Evolutionary conservation across 345 rosid species (phyloP).

Genomic region (Cardamine resedifolia): DNA sequence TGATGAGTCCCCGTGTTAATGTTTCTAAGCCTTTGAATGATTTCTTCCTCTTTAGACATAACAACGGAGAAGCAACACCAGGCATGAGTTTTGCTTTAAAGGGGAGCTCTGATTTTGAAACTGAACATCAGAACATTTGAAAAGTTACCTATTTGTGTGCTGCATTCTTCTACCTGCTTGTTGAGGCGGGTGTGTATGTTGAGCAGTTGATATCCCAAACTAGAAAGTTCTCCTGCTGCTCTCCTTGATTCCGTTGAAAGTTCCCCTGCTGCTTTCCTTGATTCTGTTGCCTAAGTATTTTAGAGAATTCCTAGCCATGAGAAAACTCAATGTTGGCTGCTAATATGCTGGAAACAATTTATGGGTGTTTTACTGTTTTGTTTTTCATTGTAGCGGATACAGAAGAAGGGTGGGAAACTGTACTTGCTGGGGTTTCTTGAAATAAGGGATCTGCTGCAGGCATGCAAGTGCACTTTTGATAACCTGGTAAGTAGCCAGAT

Average conservation of each 20-base stretch:
- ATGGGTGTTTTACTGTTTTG: neutral
- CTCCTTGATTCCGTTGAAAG: constrained; percentile 27
- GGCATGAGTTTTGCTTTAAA: neutral
- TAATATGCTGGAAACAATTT: neutral
- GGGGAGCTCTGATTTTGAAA: neutral
- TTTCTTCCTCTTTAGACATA: constrained; percentile 49
- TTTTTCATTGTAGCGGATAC: neutral
- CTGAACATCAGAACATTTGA: constrained; percentile 5
- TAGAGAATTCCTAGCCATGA: constrained; percentile 30
- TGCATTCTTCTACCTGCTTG: constrained; percentile 55
- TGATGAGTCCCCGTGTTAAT: constrained; percentile 41
- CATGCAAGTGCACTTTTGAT: constrained; percentile 58
- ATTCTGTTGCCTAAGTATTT: constrained; percentile 40
- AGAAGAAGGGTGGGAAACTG: constrained; percentile 48
- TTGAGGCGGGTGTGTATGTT: constrained; percentile 44
- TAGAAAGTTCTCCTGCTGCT: constrained; percentile 69
- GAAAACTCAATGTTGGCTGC: constrained; percentile 25
- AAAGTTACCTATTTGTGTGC: constrained; percentile 54
- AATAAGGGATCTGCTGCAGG: constrained; percentile 49
- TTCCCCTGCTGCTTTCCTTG: neutral
- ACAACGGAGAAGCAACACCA: neutral
- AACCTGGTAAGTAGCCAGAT: constrained; percentile 63
- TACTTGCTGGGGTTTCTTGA: constrained; percentile 60
- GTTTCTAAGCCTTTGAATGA: constrained; percentile 53
- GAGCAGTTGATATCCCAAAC: constrained; percentile 53